Evolutionary conservation across 2,329 filamentous ascomycete genomes (phyloP).

Genomic region (Coniochaeta sp.): DNA sequence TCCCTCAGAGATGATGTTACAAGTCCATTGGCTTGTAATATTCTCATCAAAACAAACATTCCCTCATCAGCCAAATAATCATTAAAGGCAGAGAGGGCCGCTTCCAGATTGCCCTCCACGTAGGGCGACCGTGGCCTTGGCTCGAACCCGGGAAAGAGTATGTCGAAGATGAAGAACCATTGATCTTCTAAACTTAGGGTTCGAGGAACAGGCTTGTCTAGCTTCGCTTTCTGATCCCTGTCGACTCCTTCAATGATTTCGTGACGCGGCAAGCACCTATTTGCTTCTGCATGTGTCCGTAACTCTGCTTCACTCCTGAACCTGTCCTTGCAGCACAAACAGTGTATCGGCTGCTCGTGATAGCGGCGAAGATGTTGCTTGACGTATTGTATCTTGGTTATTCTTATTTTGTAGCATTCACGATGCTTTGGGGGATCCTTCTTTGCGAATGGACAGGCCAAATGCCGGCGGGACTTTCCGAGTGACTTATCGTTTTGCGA

Average conservation of each 20-base stretch:
- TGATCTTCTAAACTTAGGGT: not conserved
- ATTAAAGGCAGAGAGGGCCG: too few relatives aligned
- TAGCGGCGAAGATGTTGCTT: constrained; percentile 1
- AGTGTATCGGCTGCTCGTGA: not conserved
- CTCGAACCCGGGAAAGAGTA: constrained; percentile 1
- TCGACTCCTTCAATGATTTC: not conserved
- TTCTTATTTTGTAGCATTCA: not conserved
- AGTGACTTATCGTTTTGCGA: too few relatives aligned
- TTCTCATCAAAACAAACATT: too few relatives aligned
- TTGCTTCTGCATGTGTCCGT: not conserved
- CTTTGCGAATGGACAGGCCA: constrained; percentile 6
- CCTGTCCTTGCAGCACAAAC: not conserved
- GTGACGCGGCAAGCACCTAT: not conserved
- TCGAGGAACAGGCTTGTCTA: not conserved
- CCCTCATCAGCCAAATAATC: too few relatives aligned
- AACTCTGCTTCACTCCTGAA: not conserved
- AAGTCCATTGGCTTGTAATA: too few relatives aligned
- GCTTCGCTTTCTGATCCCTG: too few relatives aligned
- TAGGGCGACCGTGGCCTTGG: not conserved
- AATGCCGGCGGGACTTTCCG: not conserved
- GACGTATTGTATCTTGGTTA: constrained; percentile 2
- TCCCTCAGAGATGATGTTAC: too few relatives aligned
- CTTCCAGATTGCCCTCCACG: not conserved
- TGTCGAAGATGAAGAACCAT: constrained; percentile 4
- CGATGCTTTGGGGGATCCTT: constrained; percentile 1